Base-by-base conservation (phyloP, 352 stramenopile genomes). In the Hyphochytrium catenoides region DNA sequence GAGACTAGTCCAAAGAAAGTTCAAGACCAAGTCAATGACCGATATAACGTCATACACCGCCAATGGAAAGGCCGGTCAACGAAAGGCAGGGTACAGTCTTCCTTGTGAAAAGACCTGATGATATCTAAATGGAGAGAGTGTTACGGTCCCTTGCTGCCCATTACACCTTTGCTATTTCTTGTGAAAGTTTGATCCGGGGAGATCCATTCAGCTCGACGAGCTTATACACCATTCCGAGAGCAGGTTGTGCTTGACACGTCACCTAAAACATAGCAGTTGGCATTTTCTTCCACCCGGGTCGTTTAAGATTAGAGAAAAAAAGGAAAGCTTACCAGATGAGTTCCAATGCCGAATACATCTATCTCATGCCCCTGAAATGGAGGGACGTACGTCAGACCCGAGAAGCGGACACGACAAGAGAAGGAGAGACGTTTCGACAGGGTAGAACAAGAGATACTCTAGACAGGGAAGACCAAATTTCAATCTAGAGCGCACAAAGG, bases 221-320 rank as follows among this genome's bases (percentile, higher is more conserved):
- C 60, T 98, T 99, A 71, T 95, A 99, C 15, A 99, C 92, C 88
- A 89, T 91, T 16, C 92, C 92, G 1, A 99, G 62, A 16, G 92
- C 90, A 16, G 92, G 92, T 50, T 99, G 90, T 12, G 72, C 73
- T 55, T 98, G 89, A 53, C 92, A 99, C 4, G 92, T 99, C 24
- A 98, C 70, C 11, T 86, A 50, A 47, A 82, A 59, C 4, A 57
- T 68, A 11, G 55, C 57, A 25, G 67, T 60, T 12, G 55, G 54
- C 36, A 60, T 70, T 3, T 36, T 31, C 31, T 62, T 46, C 25
- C 68, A 62, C 22, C 31, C 31, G 34, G 36, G 30, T 21, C 11
- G n/a, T 16, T 46, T 46, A 19, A 14, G 36, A 3, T 35, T 34
- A 36, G 9, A n/a, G 22, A 28, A 22, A 28, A 14, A 36, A n/a